phyloP scores from a whole-genome alignment of 306 rosid genomes.

The Quercus ilex region DNA sequence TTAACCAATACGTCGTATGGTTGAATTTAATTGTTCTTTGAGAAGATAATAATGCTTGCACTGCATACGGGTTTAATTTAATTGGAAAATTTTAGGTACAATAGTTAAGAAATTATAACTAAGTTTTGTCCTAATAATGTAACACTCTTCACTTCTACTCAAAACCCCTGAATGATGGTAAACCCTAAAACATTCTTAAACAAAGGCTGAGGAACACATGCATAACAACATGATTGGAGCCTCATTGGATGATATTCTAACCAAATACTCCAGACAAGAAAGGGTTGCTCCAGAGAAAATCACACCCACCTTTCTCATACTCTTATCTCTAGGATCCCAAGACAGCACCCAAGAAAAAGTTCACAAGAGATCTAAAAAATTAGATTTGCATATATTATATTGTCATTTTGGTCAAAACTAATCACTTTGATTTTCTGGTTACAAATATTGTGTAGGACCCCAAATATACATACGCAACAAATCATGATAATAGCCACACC shows the following conservation, averaged over 20 bases:
- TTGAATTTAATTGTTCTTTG: no score
- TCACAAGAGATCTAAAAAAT: conserved; percentile 7
- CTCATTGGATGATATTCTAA: background rate
- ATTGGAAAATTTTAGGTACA: no score
- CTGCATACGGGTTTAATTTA: no score
- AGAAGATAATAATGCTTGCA: no score
- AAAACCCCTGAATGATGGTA: background rate
- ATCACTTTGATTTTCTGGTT: conserved; percentile 14
- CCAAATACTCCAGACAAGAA: background rate
- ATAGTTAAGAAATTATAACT: no score
- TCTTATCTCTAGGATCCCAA: conserved; percentile 25
- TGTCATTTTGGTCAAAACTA: conserved; percentile 33
- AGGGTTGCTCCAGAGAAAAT: background rate
- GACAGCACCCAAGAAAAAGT: background rate
- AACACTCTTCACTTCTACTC: background rate
- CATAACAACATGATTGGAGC: background rate
- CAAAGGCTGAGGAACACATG: background rate
- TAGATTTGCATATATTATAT: conserved; percentile 19
- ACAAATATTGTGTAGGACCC: conserved; percentile 23
- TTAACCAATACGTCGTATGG: no score
- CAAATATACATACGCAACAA: conserved; percentile 3
- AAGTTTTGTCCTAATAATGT: no score
- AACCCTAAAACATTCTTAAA: background rate
- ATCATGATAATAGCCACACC: conserved; percentile 24
- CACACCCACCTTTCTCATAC: conserved; percentile 22